Evolutionary conservation across 148 eudicot species (phyloP).

Genomic region (Euryodendron excelsum): DNA sequence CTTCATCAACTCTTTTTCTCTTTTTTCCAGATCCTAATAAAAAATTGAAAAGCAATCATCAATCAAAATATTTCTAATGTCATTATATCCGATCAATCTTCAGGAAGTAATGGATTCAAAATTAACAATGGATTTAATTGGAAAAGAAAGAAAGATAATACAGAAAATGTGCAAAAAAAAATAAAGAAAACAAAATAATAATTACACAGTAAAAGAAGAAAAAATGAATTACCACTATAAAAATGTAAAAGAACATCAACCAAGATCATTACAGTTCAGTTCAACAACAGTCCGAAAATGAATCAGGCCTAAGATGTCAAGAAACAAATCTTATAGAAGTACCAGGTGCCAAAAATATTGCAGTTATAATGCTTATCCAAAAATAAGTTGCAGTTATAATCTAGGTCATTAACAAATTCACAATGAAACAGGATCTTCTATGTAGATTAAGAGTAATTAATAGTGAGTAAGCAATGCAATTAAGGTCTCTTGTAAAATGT

Average conservation of each 20-base stretch:
- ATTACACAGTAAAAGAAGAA: not conserved
- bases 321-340: not conserved
- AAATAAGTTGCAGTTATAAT: not conserved
- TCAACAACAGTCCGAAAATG: not conserved
- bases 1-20: conserved; percentile 44
- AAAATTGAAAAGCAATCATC: conserved; percentile 18
- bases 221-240: not conserved
- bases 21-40: conserved; percentile 40
- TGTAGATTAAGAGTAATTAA: too few relatives aligned
- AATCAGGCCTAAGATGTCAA: not conserved
- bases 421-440: not conserved
- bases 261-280: not conserved
- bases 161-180: conserved; percentile 1
- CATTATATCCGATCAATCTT: not conserved
- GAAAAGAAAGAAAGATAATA: not conserved
- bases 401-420: not conserved
- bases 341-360: conserved; percentile 1
- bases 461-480: not conserved
- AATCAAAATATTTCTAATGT: not conserved
- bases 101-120: conserved; percentile 6
- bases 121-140: not conserved
- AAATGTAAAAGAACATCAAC: not conserved
- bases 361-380: not conserved
- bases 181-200: not conserved
- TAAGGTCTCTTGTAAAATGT: not conserved